phyloP scores from a whole-genome alignment of 2,329 filamentous ascomycete genomes.

The Fusarium xyrophilum region DNA sequence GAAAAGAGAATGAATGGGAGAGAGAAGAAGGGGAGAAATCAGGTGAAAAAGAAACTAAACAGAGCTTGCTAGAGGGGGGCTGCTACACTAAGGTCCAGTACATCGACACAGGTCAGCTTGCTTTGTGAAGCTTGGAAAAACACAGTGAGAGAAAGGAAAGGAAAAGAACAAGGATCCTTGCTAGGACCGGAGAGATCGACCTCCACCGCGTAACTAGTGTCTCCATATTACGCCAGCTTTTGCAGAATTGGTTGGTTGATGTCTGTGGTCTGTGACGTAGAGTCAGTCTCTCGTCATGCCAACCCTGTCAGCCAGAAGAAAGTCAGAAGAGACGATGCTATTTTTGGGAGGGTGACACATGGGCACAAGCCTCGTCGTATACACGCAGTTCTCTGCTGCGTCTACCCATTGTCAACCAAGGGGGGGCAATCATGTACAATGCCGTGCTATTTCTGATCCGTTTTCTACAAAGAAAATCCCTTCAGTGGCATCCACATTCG shows the following conservation, averaged over 20 bases:
- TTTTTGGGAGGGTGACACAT: conserved; percentile 22
- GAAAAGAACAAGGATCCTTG: conserved; percentile 12
- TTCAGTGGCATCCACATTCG: neutral
- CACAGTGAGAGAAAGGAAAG: conserved; percentile 1
- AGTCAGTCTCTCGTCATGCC: neutral
- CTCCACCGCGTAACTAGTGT: conserved; percentile 26
- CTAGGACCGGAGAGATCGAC: conserved; percentile 13
- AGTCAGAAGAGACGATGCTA: conserved; percentile 9
- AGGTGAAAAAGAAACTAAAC: conserved; percentile 2
- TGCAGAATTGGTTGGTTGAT: conserved; percentile 8
- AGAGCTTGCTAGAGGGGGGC: neutral
- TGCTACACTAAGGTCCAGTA: neutral
- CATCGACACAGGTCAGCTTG: neutral
- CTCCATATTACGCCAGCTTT: conserved; percentile 15
- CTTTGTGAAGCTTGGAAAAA: neutral
- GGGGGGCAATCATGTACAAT: neutral
- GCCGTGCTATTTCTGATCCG: neutral
- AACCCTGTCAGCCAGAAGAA: conserved; percentile 4
- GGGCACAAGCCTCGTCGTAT: conserved; percentile 26
- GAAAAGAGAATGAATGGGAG: conserved; percentile 1
- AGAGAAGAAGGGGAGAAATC: conserved; percentile 14
- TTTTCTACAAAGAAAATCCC: neutral
- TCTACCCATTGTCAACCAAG: neutral
- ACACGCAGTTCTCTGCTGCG: conserved; percentile 15
- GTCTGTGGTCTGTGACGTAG: conserved; percentile 22